A percentile compares a stretch with the other conserved stretches of the same genome.
These are phyloP conservation scores for Dichotomocladium elegans DNA, from an alignment of 371 early-diverging fungal species.

Conservation along the genomic window DNA sequence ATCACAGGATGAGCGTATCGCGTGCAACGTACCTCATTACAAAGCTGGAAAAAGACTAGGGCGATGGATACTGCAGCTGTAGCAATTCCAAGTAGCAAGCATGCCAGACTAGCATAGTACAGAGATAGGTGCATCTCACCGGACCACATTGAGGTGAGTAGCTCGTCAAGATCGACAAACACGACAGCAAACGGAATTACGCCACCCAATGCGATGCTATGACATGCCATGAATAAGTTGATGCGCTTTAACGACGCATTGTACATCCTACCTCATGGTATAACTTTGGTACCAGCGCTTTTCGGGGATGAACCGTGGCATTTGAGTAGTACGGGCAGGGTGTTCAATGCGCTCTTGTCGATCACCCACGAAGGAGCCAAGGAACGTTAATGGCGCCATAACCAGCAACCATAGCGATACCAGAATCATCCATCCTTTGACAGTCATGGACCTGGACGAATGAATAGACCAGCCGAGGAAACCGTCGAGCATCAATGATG, in stretches of 20 bases:
- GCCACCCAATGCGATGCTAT: conserved; percentile 28
- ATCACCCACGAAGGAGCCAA: conserved; percentile 40
- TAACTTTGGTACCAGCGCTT: conserved; percentile 39
- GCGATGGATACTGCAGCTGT: conserved; percentile 26
- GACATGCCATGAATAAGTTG: not conserved
- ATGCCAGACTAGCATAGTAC: conserved; percentile 8
- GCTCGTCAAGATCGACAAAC: conserved; percentile 39
- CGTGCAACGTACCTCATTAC: conserved; percentile 25
- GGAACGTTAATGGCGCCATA: conserved; percentile 22
- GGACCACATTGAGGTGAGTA: conserved; percentile 23
- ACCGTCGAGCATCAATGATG: conserved; percentile 16
- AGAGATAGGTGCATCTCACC: conserved; percentile 28
- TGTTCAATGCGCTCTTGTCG: conserved; percentile 32
- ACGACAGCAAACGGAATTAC: conserved; percentile 38
- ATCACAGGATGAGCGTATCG: not conserved
- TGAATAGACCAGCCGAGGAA: conserved; percentile 31
- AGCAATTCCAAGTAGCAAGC: conserved; percentile 14
- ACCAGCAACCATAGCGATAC: conserved; percentile 24
- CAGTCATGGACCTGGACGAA: conserved; percentile 40
- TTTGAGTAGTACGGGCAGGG: conserved; percentile 38
- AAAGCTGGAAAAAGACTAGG: conserved; percentile 38
- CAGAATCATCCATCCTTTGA: conserved; percentile 29
- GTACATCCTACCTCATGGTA: conserved; percentile 19
- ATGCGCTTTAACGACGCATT: not conserved
- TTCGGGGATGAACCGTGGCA: conserved; percentile 38